Base-by-base conservation (phyloP, 2,329 filamentous ascomycete species). In the Aspergillus phoenicis region DNA sequence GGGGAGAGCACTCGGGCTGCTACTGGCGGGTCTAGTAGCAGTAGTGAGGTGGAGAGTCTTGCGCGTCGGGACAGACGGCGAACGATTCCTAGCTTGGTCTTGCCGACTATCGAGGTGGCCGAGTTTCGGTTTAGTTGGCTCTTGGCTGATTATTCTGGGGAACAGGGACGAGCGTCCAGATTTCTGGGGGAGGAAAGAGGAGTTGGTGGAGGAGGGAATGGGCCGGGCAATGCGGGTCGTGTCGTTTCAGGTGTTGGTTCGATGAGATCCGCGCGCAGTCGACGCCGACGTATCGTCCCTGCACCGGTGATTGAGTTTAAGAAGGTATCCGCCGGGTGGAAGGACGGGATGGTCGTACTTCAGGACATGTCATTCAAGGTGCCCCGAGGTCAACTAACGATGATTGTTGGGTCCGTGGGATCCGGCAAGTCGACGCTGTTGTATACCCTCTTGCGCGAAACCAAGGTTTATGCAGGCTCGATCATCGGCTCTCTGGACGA, bases 331-430 rank as follows among this genome's bases (percentile, higher is more conserved):
- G 38, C 38, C n/a, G 38, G 38, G 15, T 41, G 38, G 38, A 41
- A 41, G 38, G n/a, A 41, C 1, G 38, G n/a, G 4, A 41, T 41
- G 38, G 15, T 17, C n/a, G 38, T 41, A 2, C 38, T 41, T 5
- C 38, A 15, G 11, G 38, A 41, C 38, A n/a, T 41, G 38, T 2
- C 15, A 3, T 41, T 41, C 38, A 41, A 41, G n/a, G 38, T 41
- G 7, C 38, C 38, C 2, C 38, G 38, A 7, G 38, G 38, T 1
- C 38, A 41, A 41, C 38, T 71, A 17, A 70, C 65, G 10, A 63
- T 70, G 49, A 62, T 73, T 15, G 62, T 73, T 45, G 71, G 71
- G 3, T 65, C 68, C 4, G 65, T 71, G 11, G 71, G 66, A 4
- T 63, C 57, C 33, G 71, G 71, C 3, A 67, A 67, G 51, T 49